These are phyloP conservation scores for Ogataea hybrid DNA, from an alignment of 1,139 yeast genomes.

Conservation along the genomic window DNA sequence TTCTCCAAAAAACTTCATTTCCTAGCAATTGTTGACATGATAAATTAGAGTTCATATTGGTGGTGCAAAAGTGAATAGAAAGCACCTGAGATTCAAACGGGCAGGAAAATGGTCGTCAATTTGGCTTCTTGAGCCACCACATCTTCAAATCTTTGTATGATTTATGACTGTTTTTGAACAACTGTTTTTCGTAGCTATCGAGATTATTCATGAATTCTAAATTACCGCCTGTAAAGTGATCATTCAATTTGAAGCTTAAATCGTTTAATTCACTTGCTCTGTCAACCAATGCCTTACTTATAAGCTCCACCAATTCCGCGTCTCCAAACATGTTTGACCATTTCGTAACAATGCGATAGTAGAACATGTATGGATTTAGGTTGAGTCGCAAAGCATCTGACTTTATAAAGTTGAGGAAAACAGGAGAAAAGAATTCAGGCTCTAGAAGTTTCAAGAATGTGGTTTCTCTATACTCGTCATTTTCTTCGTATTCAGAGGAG, in stretches of 20 bases:
- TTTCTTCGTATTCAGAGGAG: slow-evolving; percentile 27
- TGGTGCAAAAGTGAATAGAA: no score
- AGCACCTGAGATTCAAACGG: no score
- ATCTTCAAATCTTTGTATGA: slow-evolving; percentile 60
- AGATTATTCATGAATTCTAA: slow-evolving; percentile 57
- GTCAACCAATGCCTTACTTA: slow-evolving; percentile 47
- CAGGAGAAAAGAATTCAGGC: slow-evolving; percentile 63
- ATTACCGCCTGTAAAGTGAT: slow-evolving; percentile 23
- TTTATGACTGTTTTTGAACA: slow-evolving; percentile 59
- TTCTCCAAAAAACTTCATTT: no score
- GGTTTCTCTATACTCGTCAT: slow-evolving; percentile 34
- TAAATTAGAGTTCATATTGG: no score
- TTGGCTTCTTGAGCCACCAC: slow-evolving; percentile 44
- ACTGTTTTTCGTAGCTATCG: slow-evolving; percentile 70
- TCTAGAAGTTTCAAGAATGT: slow-evolving; percentile 68
- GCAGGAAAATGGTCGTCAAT: not conserved
- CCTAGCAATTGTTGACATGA: no score
- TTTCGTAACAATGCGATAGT: slow-evolving; percentile 63
- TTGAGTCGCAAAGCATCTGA: slow-evolving; percentile 70
- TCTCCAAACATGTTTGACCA: slow-evolving; percentile 76
- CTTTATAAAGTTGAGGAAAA: slow-evolving; percentile 78
- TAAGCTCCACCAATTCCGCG: slow-evolving; percentile 54
- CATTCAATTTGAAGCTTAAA: slow-evolving; percentile 32
- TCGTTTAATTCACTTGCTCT: slow-evolving; percentile 73
- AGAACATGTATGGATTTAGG: slow-evolving; percentile 62